Base-by-base conservation (phyloP, 345 rosid species). In the Turritis glabra region DNA sequence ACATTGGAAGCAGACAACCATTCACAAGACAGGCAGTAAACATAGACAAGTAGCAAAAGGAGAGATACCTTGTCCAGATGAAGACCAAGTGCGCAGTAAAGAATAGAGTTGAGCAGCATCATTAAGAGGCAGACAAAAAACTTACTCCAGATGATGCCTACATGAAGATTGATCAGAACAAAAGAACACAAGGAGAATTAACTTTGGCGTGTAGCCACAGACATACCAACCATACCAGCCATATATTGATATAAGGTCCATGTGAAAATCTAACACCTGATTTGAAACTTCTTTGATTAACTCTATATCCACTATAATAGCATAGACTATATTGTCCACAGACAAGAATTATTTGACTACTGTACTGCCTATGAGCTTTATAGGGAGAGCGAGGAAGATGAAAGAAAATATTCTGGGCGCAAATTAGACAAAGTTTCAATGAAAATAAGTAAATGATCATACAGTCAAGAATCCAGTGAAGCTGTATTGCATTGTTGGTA, bases 131-230 rank as follows among this genome's bases (percentile, higher is more conserved):
- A 94, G 82, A 85, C 86, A 85, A 88, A 80, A 94, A 94, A 79
- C 90, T 94, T 69, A 90, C 93, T 72, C 97, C 98, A 69, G 98
- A 94, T 47, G 98, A 94, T 60, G 85, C 93, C 98, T 94, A 68
- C 85, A 83, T 40, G 50, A 79, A 69, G 50, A 54, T 73, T 69
- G 64, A 70, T 46, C 64, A 74, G 47, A 47, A 80, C 22, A 64
- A 77, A 63, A 27, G 46, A 80, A 78, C 35, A 66, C 51, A 38
- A 38, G 50, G 35, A 64, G 37, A 75, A 56, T 29, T 21, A 69
- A 69, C 25, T 29, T 26, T 35, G 53, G 18, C 62, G 15, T 23
- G 51, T 48, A 44, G 61, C 54, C 40, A 77, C 74, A 74, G 6
- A 68, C 59, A 74, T 53, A 74, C 23, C 35, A 11, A 71, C 50